Percentiles rank a stretch among this genome's conserved stretches.
These are phyloP conservation scores for Epichloe scottii DNA, from an alignment of 2,329 filamentous ascomycete species.

Conservation along the genomic window DNA sequence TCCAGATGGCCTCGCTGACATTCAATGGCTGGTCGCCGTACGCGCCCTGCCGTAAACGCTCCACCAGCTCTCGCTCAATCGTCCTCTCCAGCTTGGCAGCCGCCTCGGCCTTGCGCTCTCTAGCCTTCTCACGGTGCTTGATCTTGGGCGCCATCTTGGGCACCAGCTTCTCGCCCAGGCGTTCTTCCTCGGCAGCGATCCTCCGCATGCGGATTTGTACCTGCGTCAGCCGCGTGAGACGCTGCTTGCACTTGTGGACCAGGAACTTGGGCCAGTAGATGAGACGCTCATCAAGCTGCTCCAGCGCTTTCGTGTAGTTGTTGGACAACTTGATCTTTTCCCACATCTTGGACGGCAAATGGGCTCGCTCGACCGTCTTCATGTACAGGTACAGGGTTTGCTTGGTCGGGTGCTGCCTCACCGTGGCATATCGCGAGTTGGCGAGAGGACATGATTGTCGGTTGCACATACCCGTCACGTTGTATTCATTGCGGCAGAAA, in stretches of 20 bases:
- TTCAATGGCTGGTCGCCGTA: constrained; percentile 94
- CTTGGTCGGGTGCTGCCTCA: constrained; percentile 70
- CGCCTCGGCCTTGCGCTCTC: constrained; percentile 65
- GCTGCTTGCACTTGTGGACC: constrained; percentile 91
- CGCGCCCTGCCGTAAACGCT: constrained; percentile 78
- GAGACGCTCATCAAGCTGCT: constrained; percentile 73
- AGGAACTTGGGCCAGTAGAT: constrained; percentile 95
- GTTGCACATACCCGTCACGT: constrained; percentile 72
- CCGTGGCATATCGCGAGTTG: constrained; percentile 85
- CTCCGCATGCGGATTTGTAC: constrained; percentile 71
- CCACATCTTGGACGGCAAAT: constrained; percentile 86
- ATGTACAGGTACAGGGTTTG: constrained; percentile 89
- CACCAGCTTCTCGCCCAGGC: constrained; percentile 78
- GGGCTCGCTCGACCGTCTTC: constrained; percentile 83
- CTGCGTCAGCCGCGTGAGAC: constrained; percentile 82
- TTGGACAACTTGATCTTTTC: constrained; percentile 79
- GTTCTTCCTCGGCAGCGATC: constrained; percentile 78
- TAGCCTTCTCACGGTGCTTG: constrained; percentile 57
- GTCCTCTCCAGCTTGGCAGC: constrained; percentile 90
- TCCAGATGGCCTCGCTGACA: constrained; percentile 91
- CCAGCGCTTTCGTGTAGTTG: constrained; percentile 83
- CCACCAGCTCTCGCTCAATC: constrained; percentile 89
- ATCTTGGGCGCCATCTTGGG: constrained; percentile 89
- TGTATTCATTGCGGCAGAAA: constrained; percentile 94
- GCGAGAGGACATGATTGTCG: constrained; percentile 82